Evolutionary conservation across 2,329 filamentous ascomycete genomes (phyloP), one percentile per base, ranked within the genome.

Genomic region (Aaosphaeria arxii): DNA sequence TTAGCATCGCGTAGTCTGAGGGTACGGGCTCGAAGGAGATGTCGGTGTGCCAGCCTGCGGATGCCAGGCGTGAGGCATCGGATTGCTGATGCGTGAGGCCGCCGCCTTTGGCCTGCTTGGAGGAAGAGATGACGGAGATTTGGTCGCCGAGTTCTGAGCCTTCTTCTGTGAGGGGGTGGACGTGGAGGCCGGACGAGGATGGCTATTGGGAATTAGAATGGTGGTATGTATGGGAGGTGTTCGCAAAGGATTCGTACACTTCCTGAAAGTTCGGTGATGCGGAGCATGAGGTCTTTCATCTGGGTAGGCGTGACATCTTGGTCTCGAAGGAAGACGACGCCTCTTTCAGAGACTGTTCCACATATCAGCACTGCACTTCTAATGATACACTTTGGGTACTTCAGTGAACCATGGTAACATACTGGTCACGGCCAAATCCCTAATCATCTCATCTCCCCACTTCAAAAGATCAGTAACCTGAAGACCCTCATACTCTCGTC

Each of bases 351-450:
- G 17, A 40, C 39, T 40, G 4, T 24, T 24, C 33, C 33, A 36
- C 2, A 9, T 9, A 36, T 9, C 7, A 36, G 7, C 4, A n/a
- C 7, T 36, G 4, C n/a, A 36, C 39, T 40, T 28, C 3, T 3
- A n/a, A 40, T 9, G 11, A 40, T 24, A 24, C 3, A 24, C 17
- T 2, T 24, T 24, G 17, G 17, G 17, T 2, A 9, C n/a, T 13
- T 36, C n/a, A 3, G n/a, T 9, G n/a, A 2, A 36, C 3, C 2
- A 13, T 36, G 9, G 33, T 41, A 4, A 52, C 74, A 54, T 70
- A 87, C 84, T 80, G 1, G 82, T 86, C 51, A 88, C 83, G 11
- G 83, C 84, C 0, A 88, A 71, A 54, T 87, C 85, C 1, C 80
- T 75, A 13, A 87, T 57, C 17, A 85, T 68, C 40, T 82, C 80